phyloP scores from a whole-genome alignment of 345 rosid genomes.

The Bruguiera gymnorhiza region DNA sequence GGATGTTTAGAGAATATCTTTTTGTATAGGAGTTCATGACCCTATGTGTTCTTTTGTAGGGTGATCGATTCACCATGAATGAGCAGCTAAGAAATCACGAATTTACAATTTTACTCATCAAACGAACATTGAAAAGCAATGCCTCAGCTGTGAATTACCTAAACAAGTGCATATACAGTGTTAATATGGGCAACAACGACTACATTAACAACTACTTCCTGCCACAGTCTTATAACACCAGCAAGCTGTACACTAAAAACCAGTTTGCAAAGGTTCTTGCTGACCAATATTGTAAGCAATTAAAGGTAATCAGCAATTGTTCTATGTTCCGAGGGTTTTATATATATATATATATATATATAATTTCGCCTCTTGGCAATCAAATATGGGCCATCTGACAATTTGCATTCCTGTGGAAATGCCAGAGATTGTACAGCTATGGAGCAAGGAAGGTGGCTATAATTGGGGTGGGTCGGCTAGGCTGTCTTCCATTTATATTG shows the following conservation, averaged over 20 bases:
- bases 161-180: slow-evolving; percentile 25
- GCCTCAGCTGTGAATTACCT: slow-evolving; percentile 10
- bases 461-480: slow-evolving; percentile 29
- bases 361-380: no score
- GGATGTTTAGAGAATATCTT: no score
- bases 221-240: neutral
- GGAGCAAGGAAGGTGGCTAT: slow-evolving; percentile 38
- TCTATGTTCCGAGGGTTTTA: neutral
- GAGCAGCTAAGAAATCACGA: slow-evolving; percentile 5
- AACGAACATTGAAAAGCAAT: neutral
- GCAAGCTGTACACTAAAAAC: slow-evolving; percentile 19
- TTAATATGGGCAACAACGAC: slow-evolving; percentile 14
- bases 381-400: no score
- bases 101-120: neutral
- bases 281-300: slow-evolving; percentile 11
- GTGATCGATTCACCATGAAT: neutral
- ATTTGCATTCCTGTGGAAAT: no score
- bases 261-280: slow-evolving; percentile 30
- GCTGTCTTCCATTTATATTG: slow-evolving; percentile 26
- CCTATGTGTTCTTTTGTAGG: slow-evolving; percentile 1
- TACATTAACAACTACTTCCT: slow-evolving; percentile 18
- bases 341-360: no score
- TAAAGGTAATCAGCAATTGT: slow-evolving; percentile 13
- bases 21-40: neutral
- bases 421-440: slow-evolving; percentile 19